Percentiles rank a stretch among this genome's conserved stretches.
phyloP scores from a whole-genome alignment of 805 yeast species.

The Candida tallmaniae region DNA sequence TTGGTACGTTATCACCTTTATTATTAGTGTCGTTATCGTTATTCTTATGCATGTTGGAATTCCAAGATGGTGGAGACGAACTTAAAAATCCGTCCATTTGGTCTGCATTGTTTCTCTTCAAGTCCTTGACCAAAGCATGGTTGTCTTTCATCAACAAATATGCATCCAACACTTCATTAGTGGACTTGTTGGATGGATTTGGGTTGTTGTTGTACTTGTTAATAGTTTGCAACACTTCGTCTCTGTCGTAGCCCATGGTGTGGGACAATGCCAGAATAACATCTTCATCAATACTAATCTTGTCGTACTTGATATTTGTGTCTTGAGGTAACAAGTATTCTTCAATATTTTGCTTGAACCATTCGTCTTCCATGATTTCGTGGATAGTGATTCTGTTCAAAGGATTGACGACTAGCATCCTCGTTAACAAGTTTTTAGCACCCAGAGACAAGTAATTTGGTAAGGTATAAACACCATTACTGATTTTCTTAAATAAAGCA shows the following conservation, averaged over 20 bases:
- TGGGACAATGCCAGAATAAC: conserved; percentile 68
- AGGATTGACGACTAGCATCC: conserved; percentile 94
- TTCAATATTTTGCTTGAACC: conserved; percentile 82
- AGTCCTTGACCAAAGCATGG: conserved; percentile 61
- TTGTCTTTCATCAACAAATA: conserved; percentile 80
- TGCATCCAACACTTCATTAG: conserved; percentile 81
- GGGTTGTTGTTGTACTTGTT: conserved; percentile 25
- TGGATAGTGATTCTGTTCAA: conserved; percentile 88
- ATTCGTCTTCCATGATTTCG: conserved; percentile 88
- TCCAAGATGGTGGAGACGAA: conserved; percentile 57
- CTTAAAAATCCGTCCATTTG: conserved; percentile 56
- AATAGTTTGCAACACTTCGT: conserved; percentile 74
- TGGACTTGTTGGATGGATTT: conserved; percentile 25
- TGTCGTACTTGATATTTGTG: conserved; percentile 30
- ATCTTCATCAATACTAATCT: conserved; percentile 62
- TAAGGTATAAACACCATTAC: conserved; percentile 86
- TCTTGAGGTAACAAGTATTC: conserved; percentile 70
- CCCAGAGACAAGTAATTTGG: conserved; percentile 86
- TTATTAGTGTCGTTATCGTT: conserved; percentile 8
- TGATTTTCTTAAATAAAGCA: conserved; percentile 84
- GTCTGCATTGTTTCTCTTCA: conserved; percentile 49
- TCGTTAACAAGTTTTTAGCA: conserved; percentile 74
- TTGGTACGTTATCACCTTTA: conserved; percentile 5
- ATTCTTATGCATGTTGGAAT: conserved; percentile 5
- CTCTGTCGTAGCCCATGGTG: conserved; percentile 86